Percentiles rank a stretch among this genome's conserved stretches.
phyloP scores from a whole-genome alignment of 1,284 basidiomycete genomes.

The Cutaneotrichosporon spelunceum region DNA sequence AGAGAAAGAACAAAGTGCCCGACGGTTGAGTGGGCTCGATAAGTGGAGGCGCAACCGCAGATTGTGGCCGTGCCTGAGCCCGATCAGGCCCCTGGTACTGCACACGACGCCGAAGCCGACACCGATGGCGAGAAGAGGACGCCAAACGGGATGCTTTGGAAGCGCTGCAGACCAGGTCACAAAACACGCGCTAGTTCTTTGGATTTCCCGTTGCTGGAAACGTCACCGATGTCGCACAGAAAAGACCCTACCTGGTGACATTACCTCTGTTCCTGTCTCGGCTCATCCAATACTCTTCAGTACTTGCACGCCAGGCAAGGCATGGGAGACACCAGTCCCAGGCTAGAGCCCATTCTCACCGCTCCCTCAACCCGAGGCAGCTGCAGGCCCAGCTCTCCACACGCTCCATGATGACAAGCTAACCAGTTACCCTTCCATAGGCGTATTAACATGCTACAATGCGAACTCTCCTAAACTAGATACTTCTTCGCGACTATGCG shows the following conservation, averaged over 20 bases:
- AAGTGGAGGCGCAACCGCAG: background rate
- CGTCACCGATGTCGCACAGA: too few relatives aligned
- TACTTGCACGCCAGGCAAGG: too few relatives aligned
- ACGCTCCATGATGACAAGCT: background rate
- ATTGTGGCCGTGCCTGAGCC: background rate
- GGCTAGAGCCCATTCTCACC: too few relatives aligned
- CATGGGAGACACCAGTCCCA: too few relatives aligned
- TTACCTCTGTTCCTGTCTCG: too few relatives aligned
- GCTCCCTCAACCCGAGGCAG: too few relatives aligned
- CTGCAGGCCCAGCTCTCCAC: background rate
- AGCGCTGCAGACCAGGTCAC: too few relatives aligned
- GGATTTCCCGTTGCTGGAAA: too few relatives aligned
- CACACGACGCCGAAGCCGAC: background rate
- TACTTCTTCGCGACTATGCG: background rate
- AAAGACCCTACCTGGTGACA: too few relatives aligned
- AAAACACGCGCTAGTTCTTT: too few relatives aligned
- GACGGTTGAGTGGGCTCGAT: background rate
- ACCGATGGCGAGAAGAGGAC: background rate
- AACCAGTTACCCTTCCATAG: constrained; percentile 1
- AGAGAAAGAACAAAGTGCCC: background rate
- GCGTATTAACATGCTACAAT: background rate
- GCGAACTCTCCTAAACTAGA: background rate
- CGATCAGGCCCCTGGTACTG: background rate
- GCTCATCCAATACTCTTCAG: too few relatives aligned
- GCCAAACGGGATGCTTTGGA: too few relatives aligned